A percentile compares a stretch with the other conserved stretches of the same genome.
Conservation (phyloP, 768 basidiomycete species). For the Russula dissimulans region DNA sequence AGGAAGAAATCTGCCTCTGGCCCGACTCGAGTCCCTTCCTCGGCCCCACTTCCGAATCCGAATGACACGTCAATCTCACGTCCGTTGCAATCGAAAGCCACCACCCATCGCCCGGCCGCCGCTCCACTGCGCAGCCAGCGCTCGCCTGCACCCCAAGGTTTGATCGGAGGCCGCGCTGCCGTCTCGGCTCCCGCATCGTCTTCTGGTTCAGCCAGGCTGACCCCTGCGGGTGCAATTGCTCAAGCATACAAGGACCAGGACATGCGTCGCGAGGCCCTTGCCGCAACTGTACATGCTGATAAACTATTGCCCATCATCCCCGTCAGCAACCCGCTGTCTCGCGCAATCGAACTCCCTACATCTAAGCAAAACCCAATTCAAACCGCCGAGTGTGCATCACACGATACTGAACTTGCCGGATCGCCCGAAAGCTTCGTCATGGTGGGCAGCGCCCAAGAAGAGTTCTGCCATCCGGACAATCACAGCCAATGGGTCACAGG, state of each 20-base stretch:
- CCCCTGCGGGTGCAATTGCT: constrained; percentile 17
- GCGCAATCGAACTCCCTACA: not conserved
- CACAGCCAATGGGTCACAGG: not conserved
- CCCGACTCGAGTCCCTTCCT: not conserved
- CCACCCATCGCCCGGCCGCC: not conserved
- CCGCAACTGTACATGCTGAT: constrained; percentile 7
- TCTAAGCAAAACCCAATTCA: not conserved
- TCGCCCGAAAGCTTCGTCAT: constrained; percentile 5
- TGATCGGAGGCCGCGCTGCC: constrained; percentile 2
- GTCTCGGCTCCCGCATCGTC: not conserved
- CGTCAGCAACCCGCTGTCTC: not conserved
- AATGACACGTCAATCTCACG: not conserved
- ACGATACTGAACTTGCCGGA: not conserved
- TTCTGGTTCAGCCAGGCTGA: constrained; percentile 11
- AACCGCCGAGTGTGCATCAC: not conserved
- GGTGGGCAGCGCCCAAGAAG: constrained; percentile 6
- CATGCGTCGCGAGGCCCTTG: constrained; percentile 15
- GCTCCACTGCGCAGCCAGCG: not conserved
- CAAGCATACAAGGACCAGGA: constrained; percentile 19
- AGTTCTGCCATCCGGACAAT: not conserved
- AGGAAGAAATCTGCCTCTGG: constrained; percentile 2
- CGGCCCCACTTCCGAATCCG: not conserved
- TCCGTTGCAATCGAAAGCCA: not conserved
- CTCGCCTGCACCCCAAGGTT: constrained; percentile 1
- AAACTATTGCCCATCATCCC: not conserved